Evolutionary conservation across 148 eudicot genomes (phyloP).

Genomic region (Polygonum aviculare): DNA sequence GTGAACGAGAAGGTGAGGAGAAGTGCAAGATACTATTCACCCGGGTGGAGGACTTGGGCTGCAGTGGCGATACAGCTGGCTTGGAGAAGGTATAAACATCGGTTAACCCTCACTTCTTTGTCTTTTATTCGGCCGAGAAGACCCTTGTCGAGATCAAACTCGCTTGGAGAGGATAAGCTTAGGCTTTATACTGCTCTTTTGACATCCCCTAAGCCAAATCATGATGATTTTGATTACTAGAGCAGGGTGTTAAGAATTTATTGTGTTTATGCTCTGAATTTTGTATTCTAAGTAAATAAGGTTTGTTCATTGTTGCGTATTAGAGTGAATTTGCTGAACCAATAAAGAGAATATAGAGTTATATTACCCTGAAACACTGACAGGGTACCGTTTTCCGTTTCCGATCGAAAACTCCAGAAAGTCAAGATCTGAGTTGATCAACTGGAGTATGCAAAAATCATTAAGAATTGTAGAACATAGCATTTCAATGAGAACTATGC

Average conservation of each 20-base stretch:
- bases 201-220: slow-evolving; percentile 95
- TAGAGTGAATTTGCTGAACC: no score
- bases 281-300: background rate
- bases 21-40: slow-evolving; percentile 88
- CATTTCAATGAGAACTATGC: background rate
- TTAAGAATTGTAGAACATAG: background rate
- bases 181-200: slow-evolving; percentile 81
- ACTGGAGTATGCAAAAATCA: background rate
- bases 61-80: slow-evolving; percentile 88
- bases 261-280: background rate
- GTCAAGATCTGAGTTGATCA: no score
- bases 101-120: slow-evolving; percentile 68
- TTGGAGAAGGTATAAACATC: slow-evolving; percentile 81
- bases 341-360: no score
- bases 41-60: slow-evolving; percentile 98
- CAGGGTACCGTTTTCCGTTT: no score
- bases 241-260: background rate
- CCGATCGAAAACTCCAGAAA: no score
- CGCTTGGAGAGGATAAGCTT: slow-evolving; percentile 77
- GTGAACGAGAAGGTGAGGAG: slow-evolving; percentile 80
- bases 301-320: background rate
- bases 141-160: slow-evolving; percentile 79
- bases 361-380: no score
- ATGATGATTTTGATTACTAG: slow-evolving; percentile 76
- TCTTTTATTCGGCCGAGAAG: slow-evolving; percentile 93